Evolutionary conservation across 352 stramenopile species (phyloP).

Genomic region (Phytophthora brassicae): DNA sequence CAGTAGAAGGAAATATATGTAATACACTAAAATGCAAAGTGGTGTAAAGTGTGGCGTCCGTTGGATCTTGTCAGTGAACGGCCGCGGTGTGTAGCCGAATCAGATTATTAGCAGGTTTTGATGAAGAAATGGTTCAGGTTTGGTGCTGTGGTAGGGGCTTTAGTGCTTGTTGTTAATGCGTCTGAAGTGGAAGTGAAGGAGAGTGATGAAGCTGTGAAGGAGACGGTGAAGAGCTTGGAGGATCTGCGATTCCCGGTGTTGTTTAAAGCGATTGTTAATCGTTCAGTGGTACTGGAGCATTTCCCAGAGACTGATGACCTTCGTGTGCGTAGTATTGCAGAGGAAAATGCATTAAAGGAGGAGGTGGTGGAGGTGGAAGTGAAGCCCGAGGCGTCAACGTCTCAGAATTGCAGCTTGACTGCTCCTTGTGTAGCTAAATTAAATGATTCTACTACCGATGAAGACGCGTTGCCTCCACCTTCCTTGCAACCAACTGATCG

Average conservation of each 20-base stretch:
- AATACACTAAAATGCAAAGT: too few species aligned
- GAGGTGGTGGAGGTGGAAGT: slow-evolving; percentile 9
- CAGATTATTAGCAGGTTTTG: slow-evolving; percentile 14
- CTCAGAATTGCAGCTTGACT: slow-evolving; percentile 10
- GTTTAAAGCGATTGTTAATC: slow-evolving; percentile 25
- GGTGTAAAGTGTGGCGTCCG: too few species aligned
- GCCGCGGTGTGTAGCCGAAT: too few species aligned
- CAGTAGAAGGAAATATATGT: slow-evolving; percentile 10
- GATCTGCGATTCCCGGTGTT: slow-evolving; percentile 39
- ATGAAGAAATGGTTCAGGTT: background rate
- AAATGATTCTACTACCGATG: slow-evolving; percentile 2
- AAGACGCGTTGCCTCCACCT: slow-evolving; percentile 20
- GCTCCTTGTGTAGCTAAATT: slow-evolving; percentile 5
- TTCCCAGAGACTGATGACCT: slow-evolving; percentile 26
- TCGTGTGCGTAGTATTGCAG: slow-evolving; percentile 20
- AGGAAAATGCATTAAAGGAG: slow-evolving; percentile 7
- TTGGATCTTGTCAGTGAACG: slow-evolving; percentile 20
- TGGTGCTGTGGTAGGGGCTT: background rate
- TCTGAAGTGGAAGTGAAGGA: background rate
- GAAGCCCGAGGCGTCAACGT: slow-evolving; percentile 7
- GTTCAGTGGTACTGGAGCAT: slow-evolving; percentile 31
- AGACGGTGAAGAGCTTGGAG: background rate
- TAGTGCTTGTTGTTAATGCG: slow-evolving; percentile 3
- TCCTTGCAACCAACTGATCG: slow-evolving; percentile 41
- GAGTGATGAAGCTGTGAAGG: background rate